phyloP scores from a whole-genome alignment of 129 eudicot species.

The Scalesia atractyloides region DNA sequence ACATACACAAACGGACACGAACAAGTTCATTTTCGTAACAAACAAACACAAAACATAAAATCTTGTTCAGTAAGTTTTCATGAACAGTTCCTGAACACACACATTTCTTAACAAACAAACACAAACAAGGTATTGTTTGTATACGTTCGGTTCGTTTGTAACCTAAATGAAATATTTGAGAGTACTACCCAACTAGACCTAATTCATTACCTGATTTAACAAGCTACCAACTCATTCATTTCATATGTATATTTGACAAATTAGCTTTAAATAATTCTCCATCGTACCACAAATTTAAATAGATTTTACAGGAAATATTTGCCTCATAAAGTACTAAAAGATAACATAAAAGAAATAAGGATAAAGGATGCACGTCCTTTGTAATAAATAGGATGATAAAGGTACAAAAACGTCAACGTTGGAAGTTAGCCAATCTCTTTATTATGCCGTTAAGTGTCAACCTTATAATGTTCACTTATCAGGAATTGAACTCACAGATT shows the following conservation, averaged over 20 bases:
- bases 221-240: background rate
- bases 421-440: background rate
- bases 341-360: background rate
- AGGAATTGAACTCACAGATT: background rate
- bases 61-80: no score
- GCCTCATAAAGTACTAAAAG: background rate
- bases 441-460: background rate
- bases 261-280: background rate
- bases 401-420: constrained; percentile 1
- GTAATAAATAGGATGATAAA: constrained; percentile 11
- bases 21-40: no score
- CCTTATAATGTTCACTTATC: background rate
- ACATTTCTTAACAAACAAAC: no score
- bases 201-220: background rate
- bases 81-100: no score
- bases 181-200: no score
- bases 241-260: background rate
- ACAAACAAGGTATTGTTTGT: no score
- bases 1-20: no score
- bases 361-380: constrained; percentile 20
- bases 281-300: background rate
- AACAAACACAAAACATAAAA: no score
- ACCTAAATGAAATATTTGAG: no score
- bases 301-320: background rate
- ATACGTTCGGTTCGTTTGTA: no score